phyloP scores from a whole-genome alignment of 2,329 filamentous ascomycete genomes.

The Pyrenophora tritici-repentis region DNA sequence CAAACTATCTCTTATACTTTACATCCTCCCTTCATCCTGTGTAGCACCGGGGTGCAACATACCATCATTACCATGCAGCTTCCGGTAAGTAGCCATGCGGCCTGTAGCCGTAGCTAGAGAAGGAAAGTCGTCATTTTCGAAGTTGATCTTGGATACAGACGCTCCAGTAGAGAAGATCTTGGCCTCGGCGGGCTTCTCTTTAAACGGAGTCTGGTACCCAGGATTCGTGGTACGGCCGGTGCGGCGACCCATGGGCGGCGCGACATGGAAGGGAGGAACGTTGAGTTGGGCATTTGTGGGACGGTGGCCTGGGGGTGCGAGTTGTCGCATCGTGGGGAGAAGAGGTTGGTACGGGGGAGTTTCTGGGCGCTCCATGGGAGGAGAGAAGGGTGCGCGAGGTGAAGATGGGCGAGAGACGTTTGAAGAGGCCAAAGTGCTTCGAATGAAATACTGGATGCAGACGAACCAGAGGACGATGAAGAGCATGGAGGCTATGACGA shows the following conservation, averaged over 20 bases:
- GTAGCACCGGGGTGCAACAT: no score
- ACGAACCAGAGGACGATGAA: neutral
- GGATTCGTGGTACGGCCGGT: neutral
- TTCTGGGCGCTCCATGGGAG: no score
- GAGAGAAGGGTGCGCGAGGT: no score
- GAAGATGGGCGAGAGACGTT: no score
- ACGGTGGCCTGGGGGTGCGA: neutral
- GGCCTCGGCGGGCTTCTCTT: neutral
- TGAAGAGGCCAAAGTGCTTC: neutral
- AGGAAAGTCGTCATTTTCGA: no score
- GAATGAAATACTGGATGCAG: neutral
- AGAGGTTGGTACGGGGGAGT: no score
- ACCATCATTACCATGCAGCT: no score
- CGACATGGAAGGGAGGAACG: neutral
- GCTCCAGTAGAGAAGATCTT: neutral
- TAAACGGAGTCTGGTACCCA: neutral
- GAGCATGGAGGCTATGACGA: neutral
- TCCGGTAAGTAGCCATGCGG: no score
- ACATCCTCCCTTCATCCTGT: no score
- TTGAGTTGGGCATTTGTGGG: slow-evolving; percentile 1
- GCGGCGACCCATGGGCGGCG: neutral
- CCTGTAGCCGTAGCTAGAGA: no score
- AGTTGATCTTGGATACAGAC: no score
- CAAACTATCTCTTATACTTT: no score
- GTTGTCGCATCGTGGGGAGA: neutral